Evolutionary conservation across 768 basidiomycete genomes (phyloP), one percentile per base, ranked within the genome.

Genomic region (Suillus sp.): DNA sequence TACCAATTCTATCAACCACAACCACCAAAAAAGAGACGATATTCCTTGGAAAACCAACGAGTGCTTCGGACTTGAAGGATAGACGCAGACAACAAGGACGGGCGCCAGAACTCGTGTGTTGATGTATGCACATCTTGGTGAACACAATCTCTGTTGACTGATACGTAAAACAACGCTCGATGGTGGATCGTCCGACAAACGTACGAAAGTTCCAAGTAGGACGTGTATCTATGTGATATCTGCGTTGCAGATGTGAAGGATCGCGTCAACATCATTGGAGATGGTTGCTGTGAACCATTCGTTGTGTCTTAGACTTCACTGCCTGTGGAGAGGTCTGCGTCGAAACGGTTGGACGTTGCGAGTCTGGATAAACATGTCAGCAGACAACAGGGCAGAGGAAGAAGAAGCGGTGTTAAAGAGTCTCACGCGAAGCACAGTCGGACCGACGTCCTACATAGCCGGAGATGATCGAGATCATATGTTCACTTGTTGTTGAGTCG

Each of bases 141-240:
- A 69, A 61, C 6, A 64, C 59, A 1, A 62, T 55, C 11, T 62
- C 58, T 5, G 53, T 45, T 14, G 81, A 70, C 38, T 76, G 76
- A 78, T 79, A 5, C 50, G 59, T 58, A 79, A 72, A n/a, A 66
- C 79, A 78, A 14, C 14, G 48, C 48, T 48, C 67, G 60, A 82
- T 74, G 4, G 71, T 68, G n/a, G 69, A 65, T 22, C 66, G 65
- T 1, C 78, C 77, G 25, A 71, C 67, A 64, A 83, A 77, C 0
- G 79, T 80, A n/a, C 80, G 77, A 64, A 86, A 80, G 65, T 82
- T 77, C 77, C 79, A 81, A 8, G 84, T 84, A 27, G 84, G 69
- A 80, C 74, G 67, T 84, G 84, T 30, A 83, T 71, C 84, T 81
- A 84, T 63, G 77, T 54, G 13, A 63, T 58, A 5, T 76, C 76